These are phyloP conservation scores for Salmacisia buchloeana DNA, from an alignment of 1,284 basidiomycete species.

Conservation along the genomic window DNA sequence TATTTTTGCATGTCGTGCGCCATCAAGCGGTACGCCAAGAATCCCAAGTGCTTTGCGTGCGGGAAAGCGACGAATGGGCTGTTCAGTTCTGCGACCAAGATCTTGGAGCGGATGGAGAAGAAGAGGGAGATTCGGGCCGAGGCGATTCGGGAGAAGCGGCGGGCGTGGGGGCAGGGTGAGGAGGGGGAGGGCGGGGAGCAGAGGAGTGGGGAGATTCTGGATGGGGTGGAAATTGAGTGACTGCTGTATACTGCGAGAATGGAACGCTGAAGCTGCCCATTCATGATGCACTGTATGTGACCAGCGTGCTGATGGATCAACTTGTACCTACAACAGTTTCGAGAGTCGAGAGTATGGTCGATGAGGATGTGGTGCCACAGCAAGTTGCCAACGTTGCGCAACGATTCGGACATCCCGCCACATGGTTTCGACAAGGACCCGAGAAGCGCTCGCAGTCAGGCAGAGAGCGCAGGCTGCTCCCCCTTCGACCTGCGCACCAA, in stretches of 20 bases:
- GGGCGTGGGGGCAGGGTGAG: neutral
- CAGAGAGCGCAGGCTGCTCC: too few species aligned
- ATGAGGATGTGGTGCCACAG: too few species aligned
- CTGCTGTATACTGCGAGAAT: neutral
- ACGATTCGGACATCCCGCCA: too few species aligned
- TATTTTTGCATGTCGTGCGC: slow-evolving; percentile 91
- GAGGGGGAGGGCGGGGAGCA: neutral
- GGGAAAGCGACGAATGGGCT: slow-evolving; percentile 86
- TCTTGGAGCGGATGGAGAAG: slow-evolving; percentile 64
- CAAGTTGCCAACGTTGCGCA: too few species aligned
- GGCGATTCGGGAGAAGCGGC: neutral
- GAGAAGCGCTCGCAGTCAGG: too few species aligned
- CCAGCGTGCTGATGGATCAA: too few species aligned
- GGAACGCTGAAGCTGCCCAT: neutral
- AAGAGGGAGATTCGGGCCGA: slow-evolving; percentile 2
- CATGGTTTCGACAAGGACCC: too few species aligned
- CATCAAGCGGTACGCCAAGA: slow-evolving; percentile 85
- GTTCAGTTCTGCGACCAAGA: slow-evolving; percentile 81
- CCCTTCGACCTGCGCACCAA: too few species aligned
- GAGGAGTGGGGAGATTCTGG: neutral
- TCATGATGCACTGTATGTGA: too few species aligned
- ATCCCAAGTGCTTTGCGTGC: slow-evolving; percentile 92
- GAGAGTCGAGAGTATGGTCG: too few species aligned
- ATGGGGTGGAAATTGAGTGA: slow-evolving; percentile 6
- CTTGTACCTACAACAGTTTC: too few species aligned